Conservation (phyloP, 192 early-diverging fungal genomes). For the Backusella tuberculispora region DNA sequence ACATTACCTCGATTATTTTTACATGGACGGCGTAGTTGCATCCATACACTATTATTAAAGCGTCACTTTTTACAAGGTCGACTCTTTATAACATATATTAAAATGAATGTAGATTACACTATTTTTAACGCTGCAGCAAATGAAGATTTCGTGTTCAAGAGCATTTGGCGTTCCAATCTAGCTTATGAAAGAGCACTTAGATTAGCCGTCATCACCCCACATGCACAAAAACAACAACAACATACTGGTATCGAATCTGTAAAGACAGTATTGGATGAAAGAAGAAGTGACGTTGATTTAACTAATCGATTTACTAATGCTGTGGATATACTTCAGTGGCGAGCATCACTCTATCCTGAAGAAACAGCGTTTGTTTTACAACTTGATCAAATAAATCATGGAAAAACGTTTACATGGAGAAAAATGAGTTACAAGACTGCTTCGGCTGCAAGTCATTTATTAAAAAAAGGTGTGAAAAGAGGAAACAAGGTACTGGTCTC, state of each 20-base stretch:
- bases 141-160: not conserved
- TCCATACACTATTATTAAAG: conserved; percentile 66
- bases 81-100: conserved; percentile 54
- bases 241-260: conserved; percentile 67
- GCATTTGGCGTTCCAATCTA: too few species aligned
- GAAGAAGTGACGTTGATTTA: conserved; percentile 60
- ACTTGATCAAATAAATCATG: conserved; percentile 51
- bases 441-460: conserved; percentile 62
- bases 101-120: conserved; percentile 57
- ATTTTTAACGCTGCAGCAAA: conserved; percentile 49
- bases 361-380: conserved; percentile 66
- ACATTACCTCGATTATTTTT: conserved; percentile 68
- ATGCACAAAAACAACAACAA: conserved; percentile 51
- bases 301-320: conserved; percentile 57
- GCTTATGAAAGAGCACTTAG: not conserved
- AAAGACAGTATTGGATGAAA: conserved; percentile 68
- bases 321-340: conserved; percentile 70
- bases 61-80: conserved; percentile 64
- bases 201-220: not conserved
- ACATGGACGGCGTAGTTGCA: conserved; percentile 60
- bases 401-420: conserved; percentile 62
- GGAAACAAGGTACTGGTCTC: conserved; percentile 66
- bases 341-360: conserved; percentile 58
- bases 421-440: conserved; percentile 71
- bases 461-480: conserved; percentile 55